Evolutionary conservation across 179 eudicot species (phyloP), one percentile per base, ranked within the genome.

Genomic region (Silene coronaria): DNA sequence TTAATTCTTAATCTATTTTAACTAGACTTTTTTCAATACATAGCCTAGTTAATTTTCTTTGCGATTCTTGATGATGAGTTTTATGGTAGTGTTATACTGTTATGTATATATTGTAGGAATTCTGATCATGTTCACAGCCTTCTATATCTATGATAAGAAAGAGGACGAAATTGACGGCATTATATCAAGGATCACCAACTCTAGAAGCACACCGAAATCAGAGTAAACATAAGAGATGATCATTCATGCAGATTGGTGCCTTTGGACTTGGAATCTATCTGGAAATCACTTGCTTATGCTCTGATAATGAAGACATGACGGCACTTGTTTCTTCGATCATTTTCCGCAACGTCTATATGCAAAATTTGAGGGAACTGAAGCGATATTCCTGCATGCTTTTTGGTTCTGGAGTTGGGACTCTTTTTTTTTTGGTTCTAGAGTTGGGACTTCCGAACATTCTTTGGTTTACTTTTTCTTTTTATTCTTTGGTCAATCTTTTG

Each of bases 61-160:
- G 51, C 16, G 16, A 45, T 45, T 16, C 21, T 65, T 23, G 24
- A 59, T 58, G 64, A 78, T 34, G 42, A 30, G 24, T 48, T 64
- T 64, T 22, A 28, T 65, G 46, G 26, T 57, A 67, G 4, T 19
- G 21, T 30, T 32, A 12, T 57, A 67, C 1, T 19, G 21, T 30
- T 32, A 12, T 7, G 10, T 57, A 28, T 75, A 32, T 53, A 36
- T 75, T 73, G 82, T 84, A 94, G 97, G 90, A 74, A 70, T 89
- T 51, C 85, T 89, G 73, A 3, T 86, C 68, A 66, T 73, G 53
- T 89, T 91, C 80, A 77, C 87, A 68, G 87, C 83, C 45, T 90
- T 92, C 77, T 79, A 80, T 68, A 73, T 92, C n/a, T 94, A 94
- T 27, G 96, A 94, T 76, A 87, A 84, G 85, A 85, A 87, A 73